phyloP scores from a whole-genome alignment of 1,139 yeast species.

The Diutina rugosa region DNA sequence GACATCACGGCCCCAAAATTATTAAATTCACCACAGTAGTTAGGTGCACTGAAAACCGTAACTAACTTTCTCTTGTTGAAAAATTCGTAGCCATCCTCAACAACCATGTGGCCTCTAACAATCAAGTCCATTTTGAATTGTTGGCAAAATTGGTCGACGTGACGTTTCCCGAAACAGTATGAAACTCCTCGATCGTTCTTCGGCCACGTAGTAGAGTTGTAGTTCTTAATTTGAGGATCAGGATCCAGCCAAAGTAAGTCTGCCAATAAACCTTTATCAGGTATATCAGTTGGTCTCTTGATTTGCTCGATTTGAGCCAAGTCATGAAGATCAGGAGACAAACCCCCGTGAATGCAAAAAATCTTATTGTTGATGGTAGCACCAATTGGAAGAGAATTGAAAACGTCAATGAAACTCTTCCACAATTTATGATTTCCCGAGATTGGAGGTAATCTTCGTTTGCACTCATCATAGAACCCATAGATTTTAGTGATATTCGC shows the following conservation, averaged over 20 bases:
- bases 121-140: conserved; percentile 67
- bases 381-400: conserved; percentile 77
- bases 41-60: conserved; percentile 80
- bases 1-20: conserved; percentile 90
- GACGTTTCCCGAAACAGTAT: conserved; percentile 63
- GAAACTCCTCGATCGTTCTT: conserved; percentile 83
- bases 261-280: conserved; percentile 69
- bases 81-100: conserved; percentile 85
- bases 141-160: conserved; percentile 58
- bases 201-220: conserved; percentile 47
- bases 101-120: conserved; percentile 88
- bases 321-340: conserved; percentile 60
- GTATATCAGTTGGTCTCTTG: conserved; percentile 77
- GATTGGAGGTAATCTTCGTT: conserved; percentile 50
- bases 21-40: conserved; percentile 83
- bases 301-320: conserved; percentile 58
- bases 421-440: conserved; percentile 41
- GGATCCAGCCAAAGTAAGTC: conserved; percentile 89
- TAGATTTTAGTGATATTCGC: conserved; percentile 3
- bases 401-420: conserved; percentile 71
- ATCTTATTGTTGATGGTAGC: conserved; percentile 78
- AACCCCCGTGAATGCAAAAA: conserved; percentile 84
- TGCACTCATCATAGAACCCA: conserved; percentile 43
- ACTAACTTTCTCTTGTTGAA: conserved; percentile 67
- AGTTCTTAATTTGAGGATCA: conserved; percentile 38